These are phyloP conservation scores for Miscanthus sacchariflorus DNA, from an alignment of 202 grass and related monocot genomes.

Conservation along the genomic window DNA sequence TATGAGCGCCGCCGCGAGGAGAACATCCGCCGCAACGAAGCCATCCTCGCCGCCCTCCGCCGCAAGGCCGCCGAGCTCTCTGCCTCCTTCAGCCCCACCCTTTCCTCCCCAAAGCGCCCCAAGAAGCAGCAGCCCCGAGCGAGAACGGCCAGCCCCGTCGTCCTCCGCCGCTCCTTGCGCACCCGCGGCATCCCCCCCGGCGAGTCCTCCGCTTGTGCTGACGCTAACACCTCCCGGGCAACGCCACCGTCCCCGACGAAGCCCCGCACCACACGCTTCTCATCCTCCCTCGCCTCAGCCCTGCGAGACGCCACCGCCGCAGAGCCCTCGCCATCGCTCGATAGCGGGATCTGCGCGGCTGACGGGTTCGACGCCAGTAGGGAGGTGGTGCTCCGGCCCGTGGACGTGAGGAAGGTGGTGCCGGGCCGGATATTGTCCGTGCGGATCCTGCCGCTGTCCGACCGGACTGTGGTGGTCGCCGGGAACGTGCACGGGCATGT, in stretches of 20 bases:
- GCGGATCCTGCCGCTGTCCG: conserved; percentile 61
- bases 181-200: conserved; percentile 57
- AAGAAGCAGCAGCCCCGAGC: conserved; percentile 25
- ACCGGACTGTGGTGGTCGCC: conserved; percentile 58
- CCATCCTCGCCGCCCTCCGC: conserved; percentile 68
- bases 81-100: conserved; percentile 33
- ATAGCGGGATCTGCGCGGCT: not conserved
- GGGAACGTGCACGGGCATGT: conserved; percentile 74
- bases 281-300: conserved; percentile 44
- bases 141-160: conserved; percentile 3
- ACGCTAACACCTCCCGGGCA: not conserved
- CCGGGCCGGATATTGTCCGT: conserved; percentile 58
- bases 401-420: conserved; percentile 61
- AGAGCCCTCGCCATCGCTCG: not conserved
- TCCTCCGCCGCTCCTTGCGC: conserved; percentile 79
- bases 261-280: conserved; percentile 36
- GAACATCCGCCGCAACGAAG: conserved; percentile 77
- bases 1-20: conserved; percentile 50
- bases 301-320: conserved; percentile 30
- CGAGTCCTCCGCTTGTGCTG: not conserved
- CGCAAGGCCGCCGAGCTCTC: conserved; percentile 67
- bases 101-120: conserved; percentile 28
- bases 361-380: conserved; percentile 50
- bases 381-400: conserved; percentile 56
- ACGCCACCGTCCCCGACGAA: not conserved